Percentiles rank a stretch among this genome's conserved stretches.
Conservation (phyloP, 2,329 filamentous ascomycete genomes). For the Colletotrichum trifolii region DNA sequence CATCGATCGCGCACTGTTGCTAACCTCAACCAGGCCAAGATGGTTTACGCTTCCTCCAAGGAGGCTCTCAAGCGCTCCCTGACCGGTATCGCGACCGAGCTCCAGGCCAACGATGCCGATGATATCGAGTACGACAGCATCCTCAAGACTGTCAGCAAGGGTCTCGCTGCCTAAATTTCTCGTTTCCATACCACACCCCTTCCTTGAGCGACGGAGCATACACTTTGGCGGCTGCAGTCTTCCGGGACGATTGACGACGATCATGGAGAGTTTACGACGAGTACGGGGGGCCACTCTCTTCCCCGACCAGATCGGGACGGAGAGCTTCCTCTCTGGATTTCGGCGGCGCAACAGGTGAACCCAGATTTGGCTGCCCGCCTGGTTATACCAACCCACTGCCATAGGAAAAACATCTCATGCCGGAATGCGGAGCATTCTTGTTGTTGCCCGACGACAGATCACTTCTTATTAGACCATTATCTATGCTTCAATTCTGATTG, state of each 20-base stretch:
- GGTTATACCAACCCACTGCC: constrained; percentile 43
- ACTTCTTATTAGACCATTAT: constrained; percentile 34
- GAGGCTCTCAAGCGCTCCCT: constrained; percentile 84
- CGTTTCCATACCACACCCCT: constrained; percentile 15
- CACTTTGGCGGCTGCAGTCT: constrained; percentile 39
- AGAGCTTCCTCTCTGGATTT: constrained; percentile 36
- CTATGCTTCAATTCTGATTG: constrained; percentile 10
- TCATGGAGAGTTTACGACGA: constrained; percentile 42
- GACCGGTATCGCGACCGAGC: constrained; percentile 78
- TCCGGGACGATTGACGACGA: constrained; percentile 39
- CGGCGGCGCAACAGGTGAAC: constrained; percentile 44
- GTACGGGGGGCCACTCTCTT: constrained; percentile 38
- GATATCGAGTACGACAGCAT: constrained; percentile 83
- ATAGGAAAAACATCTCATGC: constrained; percentile 43
- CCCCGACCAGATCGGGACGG: constrained; percentile 32
- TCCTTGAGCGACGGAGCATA: constrained; percentile 37
- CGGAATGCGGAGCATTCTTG: constrained; percentile 44
- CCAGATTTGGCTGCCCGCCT: constrained; percentile 48
- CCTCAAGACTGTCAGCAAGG: constrained; percentile 74
- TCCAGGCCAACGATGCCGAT: constrained; percentile 86
- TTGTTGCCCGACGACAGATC: constrained; percentile 36
- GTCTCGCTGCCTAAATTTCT: constrained; percentile 59
- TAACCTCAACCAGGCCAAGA: constrained; percentile 73
- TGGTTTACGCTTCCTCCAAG: constrained; percentile 92
- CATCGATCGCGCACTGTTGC: constrained; percentile 6